Evolutionary conservation across 805 yeast species (phyloP), one percentile per base, ranked within the genome.

Genomic region (Candida golubevii): DNA sequence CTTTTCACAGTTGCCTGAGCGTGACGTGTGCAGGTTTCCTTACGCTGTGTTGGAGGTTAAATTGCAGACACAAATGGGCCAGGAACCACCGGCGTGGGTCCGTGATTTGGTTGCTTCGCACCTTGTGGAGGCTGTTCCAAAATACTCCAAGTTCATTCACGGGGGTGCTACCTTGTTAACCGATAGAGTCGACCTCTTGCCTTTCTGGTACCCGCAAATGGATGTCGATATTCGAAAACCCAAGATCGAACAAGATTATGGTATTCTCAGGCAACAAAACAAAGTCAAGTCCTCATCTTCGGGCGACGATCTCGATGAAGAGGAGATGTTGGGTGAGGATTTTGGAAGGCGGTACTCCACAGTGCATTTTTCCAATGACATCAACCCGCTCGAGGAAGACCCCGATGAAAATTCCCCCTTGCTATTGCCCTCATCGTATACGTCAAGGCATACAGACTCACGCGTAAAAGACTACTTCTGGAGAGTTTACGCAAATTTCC

Each of bases 171-270:
- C 93, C n/a, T 70, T 93, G 58, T 69, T 93, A 52, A 91, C 96
- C 13, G 91, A 88, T 35, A 79, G 75, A 63, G 88, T 89, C 34
- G 78, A 82, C 41, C 75, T 88, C 52, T 83, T 93, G 60, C 99
- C 99, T 42, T 93, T 88, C 69, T 93, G 99, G 99, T 74, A 82
- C 50, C 97, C 98, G 9, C 99, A 93, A 68, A 93, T 93, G 99
- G 86, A 80, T 53, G 84, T 84, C 38, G 99, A 93, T 62, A 93
- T 93, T 55, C 81, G 95, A 61, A 93, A 93, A 64, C 97, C 97
- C 26, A 80, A 79, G 56, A 61, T 65, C 26, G 71, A 75, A 53
- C 80, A 75, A 48, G 73, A 71, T 50, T 79, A 77, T 53, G 88
- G 88, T 53, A 84, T 85, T 55, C 77, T 79, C 47, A 74, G 85